Percentiles rank a stretch among this genome's conserved stretches.
phyloP scores from a whole-genome alignment of 2,329 filamentous ascomycete species.

The Periconia sp. region DNA sequence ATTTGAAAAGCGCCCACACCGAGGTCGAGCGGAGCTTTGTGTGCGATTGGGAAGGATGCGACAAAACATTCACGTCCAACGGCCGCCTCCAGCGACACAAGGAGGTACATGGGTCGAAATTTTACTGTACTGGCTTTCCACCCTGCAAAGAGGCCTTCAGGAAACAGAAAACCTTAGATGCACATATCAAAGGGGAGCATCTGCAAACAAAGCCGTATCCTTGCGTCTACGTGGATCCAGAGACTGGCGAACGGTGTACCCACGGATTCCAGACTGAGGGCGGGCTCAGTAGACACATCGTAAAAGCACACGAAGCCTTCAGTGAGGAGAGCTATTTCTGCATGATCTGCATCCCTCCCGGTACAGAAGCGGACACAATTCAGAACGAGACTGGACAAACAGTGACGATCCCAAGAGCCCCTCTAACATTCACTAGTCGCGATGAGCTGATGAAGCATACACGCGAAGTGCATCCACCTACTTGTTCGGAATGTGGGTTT shows the following conservation, averaged over 20 bases:
- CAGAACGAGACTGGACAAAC: constrained; percentile 26
- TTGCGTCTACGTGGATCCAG: constrained; percentile 66
- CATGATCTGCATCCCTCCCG: constrained; percentile 65
- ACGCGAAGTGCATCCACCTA: constrained; percentile 71
- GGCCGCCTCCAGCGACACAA: constrained; percentile 79
- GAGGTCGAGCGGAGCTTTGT: constrained; percentile 68
- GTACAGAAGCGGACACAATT: constrained; percentile 40
- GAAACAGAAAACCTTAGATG: constrained; percentile 84
- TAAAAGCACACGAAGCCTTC: constrained; percentile 69
- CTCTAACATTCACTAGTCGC: constrained; percentile 69
- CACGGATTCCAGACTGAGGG: constrained; percentile 76
- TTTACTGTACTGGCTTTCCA: constrained; percentile 74
- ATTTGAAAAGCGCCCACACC: constrained; percentile 78
- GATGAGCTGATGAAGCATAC: constrained; percentile 76
- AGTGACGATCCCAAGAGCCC: constrained; percentile 19
- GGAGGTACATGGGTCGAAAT: constrained; percentile 77
- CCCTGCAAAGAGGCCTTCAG: constrained; percentile 80
- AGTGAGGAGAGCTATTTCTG: constrained; percentile 69
- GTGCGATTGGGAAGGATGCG: constrained; percentile 76
- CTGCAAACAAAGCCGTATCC: constrained; percentile 72
- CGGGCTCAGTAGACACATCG: constrained; percentile 73
- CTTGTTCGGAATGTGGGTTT: constrained; percentile 75
- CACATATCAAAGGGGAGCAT: constrained; percentile 80
- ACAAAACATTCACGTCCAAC: constrained; percentile 80
- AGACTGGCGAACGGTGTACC: constrained; percentile 63